Conservation (phyloP, 805 yeast genomes). For the Lachancea waltii region DNA sequence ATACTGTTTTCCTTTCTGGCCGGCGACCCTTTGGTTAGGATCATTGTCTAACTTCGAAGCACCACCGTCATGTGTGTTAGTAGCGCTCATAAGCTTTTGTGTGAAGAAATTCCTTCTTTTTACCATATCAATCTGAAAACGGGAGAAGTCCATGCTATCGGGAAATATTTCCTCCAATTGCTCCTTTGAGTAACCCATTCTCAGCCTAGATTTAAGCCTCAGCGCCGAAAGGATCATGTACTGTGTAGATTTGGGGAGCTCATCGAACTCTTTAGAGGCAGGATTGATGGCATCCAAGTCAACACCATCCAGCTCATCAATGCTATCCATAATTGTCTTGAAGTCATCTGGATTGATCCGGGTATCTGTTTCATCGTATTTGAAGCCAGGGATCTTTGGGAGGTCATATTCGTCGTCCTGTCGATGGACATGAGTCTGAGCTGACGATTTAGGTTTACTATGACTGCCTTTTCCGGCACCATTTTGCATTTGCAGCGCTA, state of each 20-base stretch:
- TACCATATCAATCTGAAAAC: conserved; percentile 88
- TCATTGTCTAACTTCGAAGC: conserved; percentile 33
- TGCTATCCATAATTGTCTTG: conserved; percentile 49
- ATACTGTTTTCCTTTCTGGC: conserved; percentile 74
- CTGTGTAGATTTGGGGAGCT: conserved; percentile 77
- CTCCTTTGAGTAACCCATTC: conserved; percentile 94
- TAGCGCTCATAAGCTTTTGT: conserved; percentile 73
- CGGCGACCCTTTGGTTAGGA: conserved; percentile 53
- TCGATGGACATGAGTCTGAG: conserved; percentile 32
- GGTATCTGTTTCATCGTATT: conserved; percentile 51
- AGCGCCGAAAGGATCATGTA: conserved; percentile 82
- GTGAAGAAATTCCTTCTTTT: conserved; percentile 86
- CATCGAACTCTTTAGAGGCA: conserved; percentile 65
- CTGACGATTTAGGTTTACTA: not conserved
- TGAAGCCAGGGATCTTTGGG: conserved; percentile 59
- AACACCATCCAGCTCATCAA: conserved; percentile 58
- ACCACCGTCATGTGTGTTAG: conserved; percentile 64
- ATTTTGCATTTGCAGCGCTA: conserved; percentile 73
- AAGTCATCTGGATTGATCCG: conserved; percentile 73
- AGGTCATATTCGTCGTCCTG: conserved; percentile 76
- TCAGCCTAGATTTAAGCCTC: conserved; percentile 73
- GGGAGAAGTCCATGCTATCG: conserved; percentile 80
- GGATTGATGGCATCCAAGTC: conserved; percentile 77
- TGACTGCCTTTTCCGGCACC: conserved; percentile 6
- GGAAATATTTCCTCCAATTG: conserved; percentile 81